phyloP scores from a whole-genome alignment of 2,329 filamentous ascomycete species.

The Aureobasidium vineae region DNA sequence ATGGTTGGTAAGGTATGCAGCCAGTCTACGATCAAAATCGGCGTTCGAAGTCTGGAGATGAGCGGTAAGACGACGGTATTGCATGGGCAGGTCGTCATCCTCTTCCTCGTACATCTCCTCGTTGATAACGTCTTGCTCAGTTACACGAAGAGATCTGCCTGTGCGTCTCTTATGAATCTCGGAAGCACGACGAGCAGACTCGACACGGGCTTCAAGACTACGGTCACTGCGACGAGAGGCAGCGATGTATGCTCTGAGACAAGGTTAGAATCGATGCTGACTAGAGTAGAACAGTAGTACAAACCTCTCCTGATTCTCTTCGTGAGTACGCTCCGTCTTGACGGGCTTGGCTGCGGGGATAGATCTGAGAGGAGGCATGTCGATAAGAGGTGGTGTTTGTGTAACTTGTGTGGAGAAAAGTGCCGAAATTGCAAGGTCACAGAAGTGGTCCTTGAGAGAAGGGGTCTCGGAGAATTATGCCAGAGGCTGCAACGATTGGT shows the following conservation, averaged over 20 bases:
- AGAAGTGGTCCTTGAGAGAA: background rate
- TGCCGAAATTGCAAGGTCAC: background rate
- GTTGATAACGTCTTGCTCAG: constrained; percentile 79
- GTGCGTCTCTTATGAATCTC: constrained; percentile 86
- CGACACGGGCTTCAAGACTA: constrained; percentile 80
- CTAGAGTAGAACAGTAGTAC: constrained; percentile 28
- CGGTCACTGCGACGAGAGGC: constrained; percentile 84
- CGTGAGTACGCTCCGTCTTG: constrained; percentile 72
- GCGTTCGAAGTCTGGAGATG: constrained; percentile 60
- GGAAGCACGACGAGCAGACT: constrained; percentile 85
- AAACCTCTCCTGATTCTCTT: constrained; percentile 74
- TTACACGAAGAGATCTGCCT: constrained; percentile 76
- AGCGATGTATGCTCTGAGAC: constrained; percentile 78
- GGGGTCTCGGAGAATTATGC: constrained; percentile 22
- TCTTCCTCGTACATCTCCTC: constrained; percentile 98
- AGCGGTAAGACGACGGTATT: constrained; percentile 62
- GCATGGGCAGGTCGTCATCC: constrained; percentile 72
- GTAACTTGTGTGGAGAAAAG: background rate
- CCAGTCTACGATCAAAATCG: constrained; percentile 62
- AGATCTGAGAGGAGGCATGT: constrained; percentile 38
- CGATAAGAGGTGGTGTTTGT: constrained; percentile 12
- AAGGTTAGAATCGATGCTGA: background rate
- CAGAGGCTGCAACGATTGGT: background rate
- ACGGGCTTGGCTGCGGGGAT: constrained; percentile 47
- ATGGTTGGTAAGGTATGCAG: constrained; percentile 58